Percentiles rank a stretch among this genome's conserved stretches.
These are phyloP conservation scores for Lipomyces sp. DNA, from an alignment of 805 yeast species.

Conservation along the genomic window DNA sequence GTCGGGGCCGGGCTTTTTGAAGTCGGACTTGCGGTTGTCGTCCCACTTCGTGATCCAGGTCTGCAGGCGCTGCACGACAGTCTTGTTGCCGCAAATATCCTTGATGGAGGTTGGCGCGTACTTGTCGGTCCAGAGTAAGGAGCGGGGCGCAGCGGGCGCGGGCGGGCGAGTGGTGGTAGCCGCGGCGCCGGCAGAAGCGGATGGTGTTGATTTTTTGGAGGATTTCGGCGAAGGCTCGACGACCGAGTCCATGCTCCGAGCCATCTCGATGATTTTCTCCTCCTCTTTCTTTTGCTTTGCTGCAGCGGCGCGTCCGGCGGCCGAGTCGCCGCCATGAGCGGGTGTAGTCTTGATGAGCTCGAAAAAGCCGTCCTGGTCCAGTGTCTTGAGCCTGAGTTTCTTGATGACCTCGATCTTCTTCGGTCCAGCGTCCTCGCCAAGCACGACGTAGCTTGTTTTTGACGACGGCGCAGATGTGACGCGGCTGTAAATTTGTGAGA, in stretches of 20 bases:
- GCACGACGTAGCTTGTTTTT: slow-evolving; percentile 81
- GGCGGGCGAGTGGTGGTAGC: background rate
- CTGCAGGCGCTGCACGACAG: slow-evolving; percentile 60
- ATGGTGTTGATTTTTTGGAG: background rate
- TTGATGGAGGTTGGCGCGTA: slow-evolving; percentile 76
- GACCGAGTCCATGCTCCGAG: slow-evolving; percentile 44
- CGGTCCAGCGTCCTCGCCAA: slow-evolving; percentile 97
- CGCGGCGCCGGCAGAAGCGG: background rate
- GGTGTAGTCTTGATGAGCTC: slow-evolving; percentile 78
- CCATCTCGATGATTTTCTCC: slow-evolving; percentile 50
- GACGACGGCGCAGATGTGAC: slow-evolving; percentile 66
- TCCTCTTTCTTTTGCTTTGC: slow-evolving; percentile 69
- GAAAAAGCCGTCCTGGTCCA: slow-evolving; percentile 81
- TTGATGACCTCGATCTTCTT: slow-evolving; percentile 82
- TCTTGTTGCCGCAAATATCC: slow-evolving; percentile 90
- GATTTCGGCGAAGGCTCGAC: slow-evolving; percentile 2
- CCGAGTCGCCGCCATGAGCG: slow-evolving; percentile 86
- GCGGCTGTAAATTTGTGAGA: background rate
- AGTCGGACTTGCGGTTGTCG: slow-evolving; percentile 50
- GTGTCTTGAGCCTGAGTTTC: slow-evolving; percentile 69
- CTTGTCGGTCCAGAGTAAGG: slow-evolving; percentile 80
- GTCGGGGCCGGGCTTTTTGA: slow-evolving; percentile 57
- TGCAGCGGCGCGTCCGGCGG: slow-evolving; percentile 67
- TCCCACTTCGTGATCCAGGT: slow-evolving; percentile 82
- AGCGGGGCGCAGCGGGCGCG: background rate